A percentile compares a stretch with the other conserved stretches of the same genome.
phyloP scores from a whole-genome alignment of 169 alveolate species.

The Ichthyophthirius multifiliis region DNA sequence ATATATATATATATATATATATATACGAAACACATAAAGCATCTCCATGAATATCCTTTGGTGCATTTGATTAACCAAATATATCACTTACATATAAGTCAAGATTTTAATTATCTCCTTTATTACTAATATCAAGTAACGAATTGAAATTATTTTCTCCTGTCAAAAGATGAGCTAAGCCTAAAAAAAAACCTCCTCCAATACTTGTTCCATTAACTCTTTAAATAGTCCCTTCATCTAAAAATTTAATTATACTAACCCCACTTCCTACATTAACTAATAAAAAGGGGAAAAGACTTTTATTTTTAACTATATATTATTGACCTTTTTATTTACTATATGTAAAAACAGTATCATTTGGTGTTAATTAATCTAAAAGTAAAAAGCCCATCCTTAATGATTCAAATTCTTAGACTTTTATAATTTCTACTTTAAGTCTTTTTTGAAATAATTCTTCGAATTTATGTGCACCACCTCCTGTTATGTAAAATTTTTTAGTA shows the following conservation, averaged over 20 bases:
- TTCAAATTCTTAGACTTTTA: constrained; percentile 53
- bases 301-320: background rate
- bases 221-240: constrained; percentile 28
- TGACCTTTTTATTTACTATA: constrained; percentile 8
- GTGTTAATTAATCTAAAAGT: constrained; percentile 36
- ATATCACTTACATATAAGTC: constrained; percentile 54
- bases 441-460: constrained; percentile 36
- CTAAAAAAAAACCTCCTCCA: constrained; percentile 63
- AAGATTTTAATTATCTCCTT: constrained; percentile 49
- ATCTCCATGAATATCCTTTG: constrained; percentile 24
- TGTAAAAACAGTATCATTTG: constrained; percentile 40
- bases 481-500: constrained; percentile 43
- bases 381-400: constrained; percentile 47
- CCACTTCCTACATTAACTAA: constrained; percentile 64
- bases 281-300: constrained; percentile 51
- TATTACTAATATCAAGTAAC: constrained; percentile 39
- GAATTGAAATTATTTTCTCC: constrained; percentile 53
- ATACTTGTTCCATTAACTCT: constrained; percentile 62
- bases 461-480: constrained; percentile 74
- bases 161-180: constrained; percentile 53
- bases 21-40: constrained; percentile 3
- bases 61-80: constrained; percentile 20
- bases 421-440: constrained; percentile 33
- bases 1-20: background rate
- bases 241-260: constrained; percentile 59